Conservation (phyloP, 768 basidiomycete species). For the Lyophyllum decastes region DNA sequence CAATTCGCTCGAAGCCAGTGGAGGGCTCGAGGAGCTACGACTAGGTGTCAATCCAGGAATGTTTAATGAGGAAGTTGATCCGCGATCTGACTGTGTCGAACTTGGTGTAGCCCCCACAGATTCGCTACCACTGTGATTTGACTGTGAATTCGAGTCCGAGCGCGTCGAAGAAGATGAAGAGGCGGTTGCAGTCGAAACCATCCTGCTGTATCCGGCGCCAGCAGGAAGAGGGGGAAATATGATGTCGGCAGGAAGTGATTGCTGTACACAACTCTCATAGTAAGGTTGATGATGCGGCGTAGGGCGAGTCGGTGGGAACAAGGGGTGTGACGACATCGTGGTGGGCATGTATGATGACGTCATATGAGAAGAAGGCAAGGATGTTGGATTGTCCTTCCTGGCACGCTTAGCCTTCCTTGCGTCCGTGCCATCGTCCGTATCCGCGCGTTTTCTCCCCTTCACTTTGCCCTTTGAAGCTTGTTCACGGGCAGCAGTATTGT, state of each 20-base stretch:
- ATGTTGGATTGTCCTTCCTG: constrained; percentile 38
- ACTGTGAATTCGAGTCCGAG: not conserved
- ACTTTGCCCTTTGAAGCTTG: constrained; percentile 29
- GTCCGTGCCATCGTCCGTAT: constrained; percentile 38
- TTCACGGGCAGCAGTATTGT: constrained; percentile 35
- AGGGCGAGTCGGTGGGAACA: constrained; percentile 55
- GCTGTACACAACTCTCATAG: constrained; percentile 60
- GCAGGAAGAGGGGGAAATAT: constrained; percentile 76
- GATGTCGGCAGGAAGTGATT: constrained; percentile 55
- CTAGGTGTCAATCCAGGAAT: constrained; percentile 68
- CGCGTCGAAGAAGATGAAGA: constrained; percentile 27
- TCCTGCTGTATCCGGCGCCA: constrained; percentile 33
- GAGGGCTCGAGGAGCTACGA: constrained; percentile 66
- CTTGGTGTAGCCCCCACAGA: constrained; percentile 10
- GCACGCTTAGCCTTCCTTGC: constrained; percentile 48
- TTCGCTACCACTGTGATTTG: constrained; percentile 4
- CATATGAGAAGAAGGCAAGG: constrained; percentile 20
- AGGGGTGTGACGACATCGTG: constrained; percentile 30
- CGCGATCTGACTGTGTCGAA: constrained; percentile 13
- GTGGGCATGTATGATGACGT: constrained; percentile 24
- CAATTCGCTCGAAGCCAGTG: constrained; percentile 41
- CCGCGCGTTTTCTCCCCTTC: constrained; percentile 36
- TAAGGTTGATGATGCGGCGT: constrained; percentile 75
- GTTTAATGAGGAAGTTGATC: constrained; percentile 38
- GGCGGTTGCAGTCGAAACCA: constrained; percentile 23